Conservation (phyloP, 352 stramenopile genomes). For the Pythium phragmitis region DNA sequence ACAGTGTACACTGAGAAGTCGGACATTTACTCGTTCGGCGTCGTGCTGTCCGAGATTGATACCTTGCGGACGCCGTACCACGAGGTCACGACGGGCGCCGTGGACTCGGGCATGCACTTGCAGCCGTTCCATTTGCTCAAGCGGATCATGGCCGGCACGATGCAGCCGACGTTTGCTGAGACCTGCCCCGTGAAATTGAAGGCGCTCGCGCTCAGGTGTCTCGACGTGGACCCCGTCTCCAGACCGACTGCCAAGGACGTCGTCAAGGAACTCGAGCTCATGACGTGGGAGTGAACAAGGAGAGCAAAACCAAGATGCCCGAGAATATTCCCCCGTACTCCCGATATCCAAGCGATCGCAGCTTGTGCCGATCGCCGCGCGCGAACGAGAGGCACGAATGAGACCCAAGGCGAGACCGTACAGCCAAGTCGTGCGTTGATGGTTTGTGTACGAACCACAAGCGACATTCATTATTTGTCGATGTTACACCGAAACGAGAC, state of each 20-base stretch:
- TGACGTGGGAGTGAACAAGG: constrained; percentile 13
- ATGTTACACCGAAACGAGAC: too few species aligned
- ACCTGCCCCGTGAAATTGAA: constrained; percentile 33
- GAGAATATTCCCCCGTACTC: too few species aligned
- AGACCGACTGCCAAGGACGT: constrained; percentile 21
- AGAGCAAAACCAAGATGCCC: not conserved
- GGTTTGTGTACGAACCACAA: too few species aligned
- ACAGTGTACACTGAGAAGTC: constrained; percentile 52
- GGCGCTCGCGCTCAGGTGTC: constrained; percentile 14
- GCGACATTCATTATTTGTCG: too few species aligned
- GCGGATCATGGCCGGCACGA: constrained; percentile 38
- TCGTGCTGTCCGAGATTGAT: constrained; percentile 27
- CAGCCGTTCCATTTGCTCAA: constrained; percentile 54
- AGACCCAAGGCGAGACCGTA: too few species aligned
- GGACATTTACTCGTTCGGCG: constrained; percentile 60
- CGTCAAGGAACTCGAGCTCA: constrained; percentile 22
- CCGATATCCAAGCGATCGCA: not conserved
- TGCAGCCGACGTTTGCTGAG: constrained; percentile 41
- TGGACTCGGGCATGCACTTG: constrained; percentile 26
- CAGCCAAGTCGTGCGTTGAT: too few species aligned
- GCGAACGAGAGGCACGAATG: too few species aligned
- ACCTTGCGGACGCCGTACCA: constrained; percentile 26
- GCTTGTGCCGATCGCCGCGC: not conserved
- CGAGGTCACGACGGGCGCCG: not conserved
- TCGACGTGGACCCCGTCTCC: constrained; percentile 12